These are phyloP conservation scores for Fulvia fulva DNA, from an alignment of 2,329 filamentous ascomycete species.

Conservation along the genomic window DNA sequence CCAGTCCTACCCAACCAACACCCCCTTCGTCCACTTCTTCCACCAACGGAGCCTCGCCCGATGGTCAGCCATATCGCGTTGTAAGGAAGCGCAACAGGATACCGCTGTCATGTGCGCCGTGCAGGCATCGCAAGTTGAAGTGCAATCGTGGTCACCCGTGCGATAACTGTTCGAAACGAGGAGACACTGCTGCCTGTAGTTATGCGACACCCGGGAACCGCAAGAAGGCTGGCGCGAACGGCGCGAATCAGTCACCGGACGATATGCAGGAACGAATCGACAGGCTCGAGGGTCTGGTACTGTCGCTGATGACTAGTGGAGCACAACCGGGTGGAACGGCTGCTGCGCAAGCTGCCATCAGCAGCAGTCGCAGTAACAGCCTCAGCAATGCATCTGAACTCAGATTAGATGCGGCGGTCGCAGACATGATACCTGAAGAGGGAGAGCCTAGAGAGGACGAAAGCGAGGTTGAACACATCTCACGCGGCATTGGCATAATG, in stretches of 20 bases:
- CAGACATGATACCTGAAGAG: constrained; percentile 52
- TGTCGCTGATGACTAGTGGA: constrained; percentile 89
- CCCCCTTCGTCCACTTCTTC: constrained; percentile 76
- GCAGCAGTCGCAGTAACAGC: constrained; percentile 39
- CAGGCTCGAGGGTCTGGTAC: constrained; percentile 82
- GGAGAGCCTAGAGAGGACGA: constrained; percentile 49
- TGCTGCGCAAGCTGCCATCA: constrained; percentile 54
- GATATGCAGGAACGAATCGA: constrained; percentile 99
- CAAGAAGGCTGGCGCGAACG: constrained; percentile 57
- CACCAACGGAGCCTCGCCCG: constrained; percentile 72
- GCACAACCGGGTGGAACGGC: constrained; percentile 56
- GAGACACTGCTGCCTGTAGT: constrained; percentile 73
- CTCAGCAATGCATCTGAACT: constrained; percentile 38
- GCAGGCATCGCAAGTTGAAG: constrained; percentile 91
- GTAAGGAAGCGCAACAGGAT: constrained; percentile 90
- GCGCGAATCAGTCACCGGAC: constrained; percentile 60
- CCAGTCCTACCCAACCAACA: constrained; percentile 50
- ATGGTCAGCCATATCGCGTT: constrained; percentile 73
- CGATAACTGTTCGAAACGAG: constrained; percentile 90
- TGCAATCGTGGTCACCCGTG: constrained; percentile 89
- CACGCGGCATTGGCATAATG: constrained; percentile 51
- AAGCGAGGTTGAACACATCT: constrained; percentile 59
- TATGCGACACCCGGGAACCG: constrained; percentile 68
- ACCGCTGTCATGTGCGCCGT: constrained; percentile 86
- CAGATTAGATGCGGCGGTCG: constrained; percentile 52